phyloP scores from a whole-genome alignment of 1,139 yeast genomes.

The Arxiozyma slooffiae region DNA sequence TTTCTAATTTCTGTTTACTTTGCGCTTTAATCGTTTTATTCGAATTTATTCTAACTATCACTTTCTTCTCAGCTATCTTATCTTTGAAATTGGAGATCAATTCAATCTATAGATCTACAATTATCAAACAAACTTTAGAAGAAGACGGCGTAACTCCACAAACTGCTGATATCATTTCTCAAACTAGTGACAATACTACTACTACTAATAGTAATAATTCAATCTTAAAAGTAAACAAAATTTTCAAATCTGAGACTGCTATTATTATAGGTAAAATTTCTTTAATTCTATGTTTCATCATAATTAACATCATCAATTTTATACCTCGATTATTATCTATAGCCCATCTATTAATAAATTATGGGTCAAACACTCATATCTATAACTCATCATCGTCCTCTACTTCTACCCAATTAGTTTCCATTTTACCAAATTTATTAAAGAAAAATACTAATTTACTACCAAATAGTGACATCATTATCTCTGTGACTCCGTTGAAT shows the following conservation, averaged over 20 bases:
- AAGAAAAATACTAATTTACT: slow-evolving; percentile 8
- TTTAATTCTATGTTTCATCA: slow-evolving; percentile 58
- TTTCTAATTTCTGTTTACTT: slow-evolving; percentile 74
- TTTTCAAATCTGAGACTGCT: slow-evolving; percentile 30
- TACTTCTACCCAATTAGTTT: slow-evolving; percentile 30
- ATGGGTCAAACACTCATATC: not conserved
- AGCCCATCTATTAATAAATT: slow-evolving; percentile 21
- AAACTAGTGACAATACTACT: slow-evolving; percentile 30
- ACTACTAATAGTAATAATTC: slow-evolving; percentile 28
- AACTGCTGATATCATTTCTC: slow-evolving; percentile 65
- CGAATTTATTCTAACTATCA: slow-evolving; percentile 66
- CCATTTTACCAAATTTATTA: slow-evolving; percentile 22
- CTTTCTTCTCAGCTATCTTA: slow-evolving; percentile 78
- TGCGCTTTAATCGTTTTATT: slow-evolving; percentile 62
- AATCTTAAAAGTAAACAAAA: slow-evolving; percentile 11
- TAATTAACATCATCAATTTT: slow-evolving; percentile 62
- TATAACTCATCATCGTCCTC: slow-evolving; percentile 35
- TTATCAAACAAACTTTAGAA: slow-evolving; percentile 72
- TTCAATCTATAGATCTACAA: slow-evolving; percentile 76
- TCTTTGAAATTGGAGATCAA: slow-evolving; percentile 85
- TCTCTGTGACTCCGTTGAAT: slow-evolving; percentile 59
- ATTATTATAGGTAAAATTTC: slow-evolving; percentile 56
- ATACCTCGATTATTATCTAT: slow-evolving; percentile 46
- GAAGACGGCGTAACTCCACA: slow-evolving; percentile 82
- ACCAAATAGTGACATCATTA: slow-evolving; percentile 34